phyloP scores from a whole-genome alignment of 1,284 basidiomycete species.

The Amylostereum chailletii region DNA sequence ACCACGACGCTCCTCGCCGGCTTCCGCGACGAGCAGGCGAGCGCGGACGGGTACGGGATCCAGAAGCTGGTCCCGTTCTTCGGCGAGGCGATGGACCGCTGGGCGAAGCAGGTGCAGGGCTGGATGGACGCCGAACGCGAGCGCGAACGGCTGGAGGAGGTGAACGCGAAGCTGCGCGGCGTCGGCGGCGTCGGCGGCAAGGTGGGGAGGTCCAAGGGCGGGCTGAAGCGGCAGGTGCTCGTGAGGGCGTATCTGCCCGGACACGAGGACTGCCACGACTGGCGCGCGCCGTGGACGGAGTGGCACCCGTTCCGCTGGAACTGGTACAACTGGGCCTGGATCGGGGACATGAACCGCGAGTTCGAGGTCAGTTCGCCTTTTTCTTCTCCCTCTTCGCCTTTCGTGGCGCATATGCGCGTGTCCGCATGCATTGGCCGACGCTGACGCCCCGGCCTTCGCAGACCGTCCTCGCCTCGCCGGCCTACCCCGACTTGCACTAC shows the following conservation, averaged over 20 bases:
- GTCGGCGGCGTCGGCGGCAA: slow-evolving; percentile 13
- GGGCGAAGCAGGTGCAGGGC: slow-evolving; percentile 42
- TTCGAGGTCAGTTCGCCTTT: slow-evolving; percentile 36
- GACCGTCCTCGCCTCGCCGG: slow-evolving; percentile 29
- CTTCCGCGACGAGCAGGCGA: slow-evolving; percentile 29
- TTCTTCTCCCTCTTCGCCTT: not conserved
- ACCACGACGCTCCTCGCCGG: slow-evolving; percentile 46
- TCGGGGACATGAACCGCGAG: slow-evolving; percentile 42
- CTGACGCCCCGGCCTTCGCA: slow-evolving; percentile 14
- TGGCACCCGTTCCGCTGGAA: slow-evolving; percentile 33
- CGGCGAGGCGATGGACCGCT: slow-evolving; percentile 39
- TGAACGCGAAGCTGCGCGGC: slow-evolving; percentile 9
- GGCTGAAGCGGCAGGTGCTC: slow-evolving; percentile 34
- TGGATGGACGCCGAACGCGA: slow-evolving; percentile 20
- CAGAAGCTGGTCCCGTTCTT: slow-evolving; percentile 46
- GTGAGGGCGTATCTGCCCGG: slow-evolving; percentile 56
- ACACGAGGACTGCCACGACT: slow-evolving; percentile 51
- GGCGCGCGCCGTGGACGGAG: slow-evolving; percentile 32
- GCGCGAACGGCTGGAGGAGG: slow-evolving; percentile 4
- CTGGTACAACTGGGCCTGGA: slow-evolving; percentile 59
- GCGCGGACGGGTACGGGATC: slow-evolving; percentile 35
- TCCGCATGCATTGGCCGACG: not conserved
- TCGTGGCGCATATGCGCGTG: too few relatives aligned
- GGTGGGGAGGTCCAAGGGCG: not conserved
- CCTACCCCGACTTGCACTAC: slow-evolving; percentile 48